Base-by-base conservation (phyloP, 208 protist genomes). In the Trypanosoma caninum region DNA sequence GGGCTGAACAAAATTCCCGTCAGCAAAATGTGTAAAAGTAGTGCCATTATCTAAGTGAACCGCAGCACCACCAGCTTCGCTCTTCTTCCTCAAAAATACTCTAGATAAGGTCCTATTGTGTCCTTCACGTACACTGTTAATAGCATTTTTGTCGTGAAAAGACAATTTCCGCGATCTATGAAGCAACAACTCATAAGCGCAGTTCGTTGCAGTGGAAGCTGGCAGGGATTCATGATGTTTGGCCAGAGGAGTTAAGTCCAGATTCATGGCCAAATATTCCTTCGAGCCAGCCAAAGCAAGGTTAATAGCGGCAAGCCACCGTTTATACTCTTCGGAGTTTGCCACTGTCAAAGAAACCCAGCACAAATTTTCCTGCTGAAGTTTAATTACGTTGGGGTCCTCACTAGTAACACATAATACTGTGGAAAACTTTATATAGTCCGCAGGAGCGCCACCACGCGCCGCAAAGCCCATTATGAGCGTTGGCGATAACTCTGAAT, bases 401-500 rank as follows among this genome's bases (percentile, higher is more conserved):
- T 55, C 34, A 27, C 48, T 38, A 1, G 11, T 22, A 34, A 65
- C 60, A 22, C 35, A 57, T 25, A 31, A 30, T 18, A 78, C 61
- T 7, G 58, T 50, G 20, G 66, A 73, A 57, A 78, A 47, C 37
- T 45, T 74, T 18, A 78, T 31, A 50, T 69, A 78, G 46, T 66
- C 58, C 13, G 57, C 66, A 40, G 72, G 59, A 5, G 51, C 47
- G 28, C 59, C 59, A 53, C 55, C 59, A 28, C 50, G 25, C 25
- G 28, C 31, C 28, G 38, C 47, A n/a, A 53, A 38, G 8, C 59
- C 72, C 27, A 69, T 33, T 13, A 78, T 60, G 20, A 78, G 65
- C 18, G 66, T 73, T 28, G 72, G 72, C 6, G 72, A 74, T 3
- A 78, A 56, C 37, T 63, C 66, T 14, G 66, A 69, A 48, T 54